phyloP scores from a whole-genome alignment of 2,329 filamentous ascomycete species.

The Aspergillus sp. region DNA sequence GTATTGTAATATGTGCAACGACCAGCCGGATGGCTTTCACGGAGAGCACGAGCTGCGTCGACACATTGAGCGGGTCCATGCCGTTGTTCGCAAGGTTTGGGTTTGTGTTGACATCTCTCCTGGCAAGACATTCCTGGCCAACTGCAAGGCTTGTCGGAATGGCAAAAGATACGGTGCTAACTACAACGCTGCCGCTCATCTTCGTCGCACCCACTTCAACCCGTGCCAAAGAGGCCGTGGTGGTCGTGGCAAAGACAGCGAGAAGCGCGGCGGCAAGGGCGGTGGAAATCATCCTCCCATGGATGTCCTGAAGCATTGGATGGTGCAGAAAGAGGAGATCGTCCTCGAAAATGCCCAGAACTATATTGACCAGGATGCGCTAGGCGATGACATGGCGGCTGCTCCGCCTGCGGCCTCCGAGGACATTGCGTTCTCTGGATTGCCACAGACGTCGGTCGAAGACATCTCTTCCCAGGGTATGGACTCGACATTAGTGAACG shows the following conservation, averaged over 20 bases:
- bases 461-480: slow-evolving; percentile 25
- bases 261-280: slow-evolving; percentile 62
- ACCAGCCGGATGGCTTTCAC: slow-evolving; percentile 76
- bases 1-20: slow-evolving; percentile 68
- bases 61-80: slow-evolving; percentile 69
- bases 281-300: slow-evolving; percentile 64
- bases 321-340: slow-evolving; percentile 57
- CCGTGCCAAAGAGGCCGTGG: slow-evolving; percentile 59
- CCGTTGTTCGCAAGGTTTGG: slow-evolving; percentile 59
- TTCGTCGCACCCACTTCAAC: slow-evolving; percentile 85
- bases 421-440: slow-evolving; percentile 16
- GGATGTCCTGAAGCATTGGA: slow-evolving; percentile 63
- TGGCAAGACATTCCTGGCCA: slow-evolving; percentile 66
- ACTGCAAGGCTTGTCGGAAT: slow-evolving; percentile 79
- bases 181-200: slow-evolving; percentile 91
- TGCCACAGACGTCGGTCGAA: slow-evolving; percentile 21
- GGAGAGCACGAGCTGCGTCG: slow-evolving; percentile 80
- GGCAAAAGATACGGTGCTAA: slow-evolving; percentile 84
- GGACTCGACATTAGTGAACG: slow-evolving; percentile 31
- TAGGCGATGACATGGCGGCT: slow-evolving; percentile 23
- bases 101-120: slow-evolving; percentile 62
- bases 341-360: slow-evolving; percentile 39
- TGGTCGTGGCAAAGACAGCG: slow-evolving; percentile 59
- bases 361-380: slow-evolving; percentile 26
- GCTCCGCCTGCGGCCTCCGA: slow-evolving; percentile 13